Conservation (phyloP, 2,329 filamentous ascomycete species). For the Epichloe coenophiala region DNA sequence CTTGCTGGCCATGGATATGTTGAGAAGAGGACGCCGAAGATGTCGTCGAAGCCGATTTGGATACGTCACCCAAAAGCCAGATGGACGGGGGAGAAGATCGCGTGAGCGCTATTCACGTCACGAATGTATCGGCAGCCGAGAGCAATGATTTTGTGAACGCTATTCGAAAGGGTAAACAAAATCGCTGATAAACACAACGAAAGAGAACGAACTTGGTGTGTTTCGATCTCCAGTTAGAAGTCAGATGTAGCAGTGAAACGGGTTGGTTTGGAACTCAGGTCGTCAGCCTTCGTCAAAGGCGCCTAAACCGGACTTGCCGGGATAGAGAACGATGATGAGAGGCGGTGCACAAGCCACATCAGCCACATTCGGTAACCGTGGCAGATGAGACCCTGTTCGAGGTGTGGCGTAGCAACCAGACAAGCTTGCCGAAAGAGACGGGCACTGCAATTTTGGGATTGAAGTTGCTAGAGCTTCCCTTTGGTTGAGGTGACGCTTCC, state of each 20-base stretch:
- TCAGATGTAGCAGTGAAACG: background rate
- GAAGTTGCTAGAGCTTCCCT: background rate
- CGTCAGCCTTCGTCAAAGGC: background rate
- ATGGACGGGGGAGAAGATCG: background rate
- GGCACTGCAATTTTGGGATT: background rate
- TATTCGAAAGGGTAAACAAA: background rate
- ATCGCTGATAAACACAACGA: background rate
- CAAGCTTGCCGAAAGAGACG: background rate
- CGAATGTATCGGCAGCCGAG: background rate
- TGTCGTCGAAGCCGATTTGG: background rate
- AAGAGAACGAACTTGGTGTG: background rate
- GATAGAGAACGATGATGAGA: background rate
- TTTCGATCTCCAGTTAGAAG: background rate
- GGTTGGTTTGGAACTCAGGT: background rate
- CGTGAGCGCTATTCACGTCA: background rate
- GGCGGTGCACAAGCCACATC: background rate
- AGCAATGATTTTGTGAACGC: background rate
- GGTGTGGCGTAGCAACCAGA: background rate
- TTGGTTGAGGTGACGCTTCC: background rate
- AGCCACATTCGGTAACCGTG: background rate
- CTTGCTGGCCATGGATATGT: conserved; percentile 51
- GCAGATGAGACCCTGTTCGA: background rate
- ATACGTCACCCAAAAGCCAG: conserved; percentile 12
- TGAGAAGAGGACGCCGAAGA: background rate
- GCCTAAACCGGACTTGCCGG: conserved; percentile 1